phyloP scores from a whole-genome alignment of 2,329 filamentous ascomycete genomes.

The Cadophora sp. region DNA sequence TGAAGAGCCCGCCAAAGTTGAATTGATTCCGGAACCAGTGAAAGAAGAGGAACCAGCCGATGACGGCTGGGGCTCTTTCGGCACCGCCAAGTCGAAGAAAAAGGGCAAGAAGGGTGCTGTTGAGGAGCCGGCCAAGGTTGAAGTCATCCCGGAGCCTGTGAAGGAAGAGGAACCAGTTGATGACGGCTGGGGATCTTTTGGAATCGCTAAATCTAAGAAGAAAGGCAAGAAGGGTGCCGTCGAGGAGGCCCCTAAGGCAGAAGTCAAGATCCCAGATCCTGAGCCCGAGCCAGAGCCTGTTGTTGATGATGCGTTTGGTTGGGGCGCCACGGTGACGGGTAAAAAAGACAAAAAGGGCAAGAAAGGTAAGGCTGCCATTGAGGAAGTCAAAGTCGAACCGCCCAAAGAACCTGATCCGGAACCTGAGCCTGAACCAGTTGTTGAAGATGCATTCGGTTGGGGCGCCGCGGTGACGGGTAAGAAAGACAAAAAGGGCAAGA shows the following conservation, averaged over 20 bases:
- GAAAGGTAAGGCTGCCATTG: slow-evolving; percentile 41
- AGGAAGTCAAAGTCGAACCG: slow-evolving; percentile 41
- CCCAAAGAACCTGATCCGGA: slow-evolving; percentile 47
- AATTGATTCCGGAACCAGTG: no score
- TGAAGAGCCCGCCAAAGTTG: slow-evolving; percentile 21
- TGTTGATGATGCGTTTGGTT: slow-evolving; percentile 28
- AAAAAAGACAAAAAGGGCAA: slow-evolving; percentile 55
- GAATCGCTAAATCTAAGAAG: slow-evolving; percentile 42
- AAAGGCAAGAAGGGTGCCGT: slow-evolving; percentile 41
- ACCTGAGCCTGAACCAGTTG: slow-evolving; percentile 43
- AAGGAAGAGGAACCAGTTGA: slow-evolving; percentile 42
- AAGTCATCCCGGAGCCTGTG: slow-evolving; percentile 43
- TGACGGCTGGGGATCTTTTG: slow-evolving; percentile 45
- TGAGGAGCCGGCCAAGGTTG: slow-evolving; percentile 46
- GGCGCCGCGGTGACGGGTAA: slow-evolving; percentile 31
- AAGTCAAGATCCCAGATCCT: slow-evolving; percentile 43
- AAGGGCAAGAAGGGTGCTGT: slow-evolving; percentile 47
- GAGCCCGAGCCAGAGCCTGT: slow-evolving; percentile 45
- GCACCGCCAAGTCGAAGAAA: slow-evolving; percentile 50
- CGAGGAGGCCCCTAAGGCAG: slow-evolving; percentile 39
- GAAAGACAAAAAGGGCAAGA: slow-evolving; percentile 54
- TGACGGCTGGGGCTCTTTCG: slow-evolving; percentile 47
- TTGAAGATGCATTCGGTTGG: slow-evolving; percentile 36
- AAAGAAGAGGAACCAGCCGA: slow-evolving; percentile 33
- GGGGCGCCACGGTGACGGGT: slow-evolving; percentile 27